Percentiles rank a stretch among this genome's conserved stretches.
phyloP scores from a whole-genome alignment of 2,329 filamentous ascomycete genomes.

The Talaromyces sp. region DNA sequence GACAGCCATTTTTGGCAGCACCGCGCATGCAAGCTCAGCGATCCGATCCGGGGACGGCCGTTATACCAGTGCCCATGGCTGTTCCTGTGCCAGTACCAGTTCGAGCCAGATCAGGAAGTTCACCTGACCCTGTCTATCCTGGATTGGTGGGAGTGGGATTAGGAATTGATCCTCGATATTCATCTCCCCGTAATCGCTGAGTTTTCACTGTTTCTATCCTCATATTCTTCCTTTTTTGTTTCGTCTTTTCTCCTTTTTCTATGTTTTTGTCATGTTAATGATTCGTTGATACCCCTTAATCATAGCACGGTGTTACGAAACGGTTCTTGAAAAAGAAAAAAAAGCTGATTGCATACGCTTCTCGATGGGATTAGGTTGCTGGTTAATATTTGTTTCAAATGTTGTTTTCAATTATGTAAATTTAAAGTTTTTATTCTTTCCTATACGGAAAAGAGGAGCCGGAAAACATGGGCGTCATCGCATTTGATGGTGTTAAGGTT shows the following conservation, averaged over 20 bases:
- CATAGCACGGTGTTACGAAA: constrained; percentile 7
- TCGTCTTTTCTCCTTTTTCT: neutral
- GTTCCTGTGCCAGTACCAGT: constrained; percentile 8
- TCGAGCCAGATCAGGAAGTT: constrained; percentile 35
- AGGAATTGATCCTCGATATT: constrained; percentile 19
- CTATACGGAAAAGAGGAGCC: neutral
- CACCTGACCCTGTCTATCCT: constrained; percentile 30
- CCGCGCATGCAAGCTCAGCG: constrained; percentile 19
- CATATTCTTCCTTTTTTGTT: constrained; percentile 2
- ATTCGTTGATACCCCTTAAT: constrained; percentile 11
- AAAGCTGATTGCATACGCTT: neutral
- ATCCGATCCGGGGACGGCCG: constrained; percentile 3
- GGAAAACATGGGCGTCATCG: neutral
- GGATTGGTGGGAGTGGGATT: constrained; percentile 24
- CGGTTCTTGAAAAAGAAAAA: neutral
- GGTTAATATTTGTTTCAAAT: neutral
- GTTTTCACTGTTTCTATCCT: too few relatives aligned
- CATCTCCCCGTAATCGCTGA: neutral
- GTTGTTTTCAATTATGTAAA: neutral
- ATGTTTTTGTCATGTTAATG: neutral
- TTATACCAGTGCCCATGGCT: neutral
- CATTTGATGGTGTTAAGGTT: constrained; percentile 13
- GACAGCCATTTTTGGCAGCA: constrained; percentile 10
- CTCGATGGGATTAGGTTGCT: neutral
- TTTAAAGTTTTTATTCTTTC: neutral